Base-by-base conservation (phyloP, 2,329 filamentous ascomycete genomes). In the Aspergillus ustus region DNA sequence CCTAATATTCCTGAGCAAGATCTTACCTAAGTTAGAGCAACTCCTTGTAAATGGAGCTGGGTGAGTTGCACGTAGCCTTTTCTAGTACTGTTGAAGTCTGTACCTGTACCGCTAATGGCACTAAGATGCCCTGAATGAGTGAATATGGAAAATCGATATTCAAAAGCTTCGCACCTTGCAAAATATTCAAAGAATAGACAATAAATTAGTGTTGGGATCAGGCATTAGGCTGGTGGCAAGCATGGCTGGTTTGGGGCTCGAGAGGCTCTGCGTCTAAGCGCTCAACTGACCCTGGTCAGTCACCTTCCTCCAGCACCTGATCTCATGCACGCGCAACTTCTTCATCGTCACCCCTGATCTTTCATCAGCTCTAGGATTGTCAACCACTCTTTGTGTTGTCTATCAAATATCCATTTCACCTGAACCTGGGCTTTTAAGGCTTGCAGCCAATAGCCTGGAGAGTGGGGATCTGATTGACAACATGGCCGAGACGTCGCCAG, bases 401-500 rank as follows among this genome's bases (percentile, higher is more conserved):
- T 45, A 6, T 31, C 28, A 7, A n/a, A 25, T n/a, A 31, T n/a
- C 22, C 7, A 7, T 22, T 11, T 40, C 29, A 52, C 28, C n/a
- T 34, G 37, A 31, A 25, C 8, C 19, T 20, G 22, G n/a, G 25
- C 25, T 15, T 25, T 29, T 22, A 15, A n/a, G 49, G 8, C 17
- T 1, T 6, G 34, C 15, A 17, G 34, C 34, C 34, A 40, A 40
- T 15, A 11, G 15, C 13, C 11, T 13, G 34, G 31, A 40, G 34
- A 40, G 11, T 15, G 34, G 11, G 15, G 34, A 15, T 11, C 6
- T 13, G 34, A 13, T 25, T 13, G 34, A 13, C 60, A 63, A 37
- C 20, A 67, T 66, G 64, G 58, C 67, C 11, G 63, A 63, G 34
- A 22, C 46, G 43, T 48, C 61, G 28, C 57, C 52, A 54, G 45